Evolutionary conservation across 345 rosid species (phyloP).

Genomic region (Hibiscus mutabilis): DNA sequence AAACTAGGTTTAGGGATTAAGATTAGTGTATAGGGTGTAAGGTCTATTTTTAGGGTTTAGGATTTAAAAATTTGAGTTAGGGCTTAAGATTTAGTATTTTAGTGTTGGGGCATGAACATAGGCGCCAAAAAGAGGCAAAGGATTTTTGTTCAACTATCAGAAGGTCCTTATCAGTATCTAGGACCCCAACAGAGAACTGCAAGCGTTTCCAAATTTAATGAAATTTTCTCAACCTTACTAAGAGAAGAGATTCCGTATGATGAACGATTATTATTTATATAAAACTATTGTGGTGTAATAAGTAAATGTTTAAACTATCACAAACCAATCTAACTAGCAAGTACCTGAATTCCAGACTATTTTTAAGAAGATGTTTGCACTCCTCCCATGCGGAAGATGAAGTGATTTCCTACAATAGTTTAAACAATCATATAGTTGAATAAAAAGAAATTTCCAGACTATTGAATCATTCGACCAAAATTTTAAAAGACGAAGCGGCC

Average conservation of each 20-base stretch:
- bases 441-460: constrained; percentile 17
- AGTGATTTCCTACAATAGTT: constrained; percentile 56
- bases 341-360: constrained; percentile 78
- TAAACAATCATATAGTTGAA: constrained; percentile 19
- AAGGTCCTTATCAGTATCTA: background rate
- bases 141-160: background rate
- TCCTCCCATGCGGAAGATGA: constrained; percentile 82
- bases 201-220: background rate
- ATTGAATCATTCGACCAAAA: constrained; percentile 1
- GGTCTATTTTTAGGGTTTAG: no score
- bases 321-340: constrained; percentile 9
- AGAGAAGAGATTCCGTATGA: constrained; percentile 5
- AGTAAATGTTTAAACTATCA: constrained; percentile 7
- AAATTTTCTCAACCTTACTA: background rate
- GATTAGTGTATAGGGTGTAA: no score
- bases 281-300: background rate
- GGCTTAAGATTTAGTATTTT: no score
- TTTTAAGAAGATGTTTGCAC: constrained; percentile 54
- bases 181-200: background rate
- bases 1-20: no score
- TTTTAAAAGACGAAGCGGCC: background rate
- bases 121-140: no score
- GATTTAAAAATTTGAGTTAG: no score
- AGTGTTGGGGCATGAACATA: no score
- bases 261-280: constrained; percentile 8